A percentile compares a stretch with the other conserved stretches of the same genome.
phyloP scores from a whole-genome alignment of 257 asterid species.

The Echium plantagineum region DNA sequence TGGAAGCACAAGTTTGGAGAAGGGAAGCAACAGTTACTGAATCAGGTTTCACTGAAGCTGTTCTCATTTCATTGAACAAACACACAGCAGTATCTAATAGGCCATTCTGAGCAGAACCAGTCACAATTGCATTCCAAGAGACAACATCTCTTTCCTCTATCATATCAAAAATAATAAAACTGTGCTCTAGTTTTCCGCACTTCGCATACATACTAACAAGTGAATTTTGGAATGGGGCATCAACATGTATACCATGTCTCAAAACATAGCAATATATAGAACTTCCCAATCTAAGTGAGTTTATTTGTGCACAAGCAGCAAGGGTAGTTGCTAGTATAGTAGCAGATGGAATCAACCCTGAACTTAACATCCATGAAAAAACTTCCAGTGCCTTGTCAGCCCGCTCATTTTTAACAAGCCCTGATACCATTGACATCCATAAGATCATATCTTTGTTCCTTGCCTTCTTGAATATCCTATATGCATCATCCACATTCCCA shows the following conservation, averaged over 20 bases:
- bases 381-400: constrained; percentile 46
- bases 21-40: constrained; percentile 57
- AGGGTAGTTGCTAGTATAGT: constrained; percentile 60
- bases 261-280: constrained; percentile 55
- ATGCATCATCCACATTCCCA: constrained; percentile 40
- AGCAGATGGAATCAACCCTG: constrained; percentile 37
- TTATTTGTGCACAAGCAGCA: constrained; percentile 75
- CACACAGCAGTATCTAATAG: constrained; percentile 33
- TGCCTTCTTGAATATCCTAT: constrained; percentile 32
- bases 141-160: constrained; percentile 58
- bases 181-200: constrained; percentile 51
- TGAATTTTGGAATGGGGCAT: constrained; percentile 48
- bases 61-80: constrained; percentile 60
- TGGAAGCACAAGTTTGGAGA: constrained; percentile 74
- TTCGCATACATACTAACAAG: constrained; percentile 71
- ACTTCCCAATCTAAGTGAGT: constrained; percentile 41
- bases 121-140: constrained; percentile 80
- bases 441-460: constrained; percentile 47
- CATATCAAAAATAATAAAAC: constrained; percentile 39
- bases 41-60: constrained; percentile 42
- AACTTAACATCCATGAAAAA: constrained; percentile 42
- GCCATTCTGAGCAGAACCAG: constrained; percentile 57
- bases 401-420: constrained; percentile 57
- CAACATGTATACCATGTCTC: constrained; percentile 39
- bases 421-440: constrained; percentile 81